Evolutionary conservation across 192 early-diverging fungal species (phyloP).

Genomic region (Podila horticola): DNA sequence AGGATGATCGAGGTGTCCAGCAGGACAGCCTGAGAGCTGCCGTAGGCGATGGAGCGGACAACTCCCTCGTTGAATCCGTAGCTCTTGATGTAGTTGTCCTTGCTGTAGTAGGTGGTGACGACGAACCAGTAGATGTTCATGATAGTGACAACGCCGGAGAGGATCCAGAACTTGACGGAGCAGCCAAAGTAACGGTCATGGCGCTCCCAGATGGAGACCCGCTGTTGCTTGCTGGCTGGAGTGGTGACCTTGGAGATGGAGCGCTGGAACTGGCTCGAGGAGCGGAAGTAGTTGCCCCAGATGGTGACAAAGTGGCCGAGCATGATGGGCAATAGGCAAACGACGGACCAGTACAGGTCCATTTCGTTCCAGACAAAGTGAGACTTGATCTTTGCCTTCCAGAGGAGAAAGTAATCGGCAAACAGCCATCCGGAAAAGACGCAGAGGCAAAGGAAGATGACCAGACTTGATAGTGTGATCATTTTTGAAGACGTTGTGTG

Average conservation of each 20-base stretch:
- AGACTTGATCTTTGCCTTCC: conserved; percentile 15
- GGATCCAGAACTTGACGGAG: conserved; percentile 33
- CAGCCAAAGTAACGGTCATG: conserved; percentile 34
- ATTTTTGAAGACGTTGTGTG: not conserved
- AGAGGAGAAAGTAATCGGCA: conserved; percentile 37
- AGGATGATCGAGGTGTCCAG: conserved; percentile 45
- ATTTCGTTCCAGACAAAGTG: conserved; percentile 25
- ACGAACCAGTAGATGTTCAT: conserved; percentile 48
- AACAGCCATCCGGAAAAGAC: conserved; percentile 18
- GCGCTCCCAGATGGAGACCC: conserved; percentile 37
- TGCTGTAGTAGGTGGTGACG: conserved; percentile 7
- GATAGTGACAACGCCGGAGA: not conserved
- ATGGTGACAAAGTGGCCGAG: conserved; percentile 48
- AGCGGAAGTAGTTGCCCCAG: conserved; percentile 52
- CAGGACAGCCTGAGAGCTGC: conserved; percentile 33
- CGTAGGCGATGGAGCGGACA: conserved; percentile 26
- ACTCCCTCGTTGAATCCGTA: not conserved
- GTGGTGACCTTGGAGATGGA: conserved; percentile 44
- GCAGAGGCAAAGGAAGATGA: conserved; percentile 26
- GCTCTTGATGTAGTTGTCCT: not conserved
- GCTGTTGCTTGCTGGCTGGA: conserved; percentile 16
- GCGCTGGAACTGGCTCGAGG: conserved; percentile 23
- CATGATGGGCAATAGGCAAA: conserved; percentile 37
- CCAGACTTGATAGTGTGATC: conserved; percentile 5
- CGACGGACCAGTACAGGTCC: conserved; percentile 40